Evolutionary conservation across 2,329 filamentous ascomycete species (phyloP).

Genomic region (Neospermospora avenae): DNA sequence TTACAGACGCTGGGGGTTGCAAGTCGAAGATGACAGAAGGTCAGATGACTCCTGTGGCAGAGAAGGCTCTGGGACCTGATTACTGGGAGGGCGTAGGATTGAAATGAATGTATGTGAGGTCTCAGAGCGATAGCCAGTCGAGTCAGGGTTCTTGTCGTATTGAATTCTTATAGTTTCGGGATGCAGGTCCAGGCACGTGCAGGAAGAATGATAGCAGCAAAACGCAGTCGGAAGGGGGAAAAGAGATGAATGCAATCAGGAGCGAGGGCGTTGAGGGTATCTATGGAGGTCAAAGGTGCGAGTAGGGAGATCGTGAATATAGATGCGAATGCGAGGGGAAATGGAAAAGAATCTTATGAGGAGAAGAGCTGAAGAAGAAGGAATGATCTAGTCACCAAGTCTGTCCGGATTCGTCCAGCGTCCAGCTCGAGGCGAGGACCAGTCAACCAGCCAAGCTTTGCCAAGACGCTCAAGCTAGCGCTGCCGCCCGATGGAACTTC

Average conservation of each 20-base stretch:
- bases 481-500: not conserved
- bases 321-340: not conserved
- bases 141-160: not conserved
- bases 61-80: not conserved
- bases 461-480: not conserved
- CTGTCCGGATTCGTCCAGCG: not conserved
- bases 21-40: not conserved
- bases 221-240: not conserved
- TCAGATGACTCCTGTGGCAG: conserved; percentile 12
- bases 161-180: not conserved
- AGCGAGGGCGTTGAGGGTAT: not conserved
- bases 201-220: conserved; percentile 1
- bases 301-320: not conserved
- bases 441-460: not conserved
- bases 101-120: not conserved
- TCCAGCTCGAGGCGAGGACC: too few relatives aligned
- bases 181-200: conserved; percentile 2
- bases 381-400: not conserved
- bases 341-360: not conserved
- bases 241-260: not conserved
- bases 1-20: not conserved
- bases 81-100: not conserved
- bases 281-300: not conserved
- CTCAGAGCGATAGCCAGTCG: not conserved
- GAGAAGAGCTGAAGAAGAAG: not conserved